These are phyloP conservation scores for Prinsepia uniflora DNA, from an alignment of 306 rosid genomes.

Conservation along the genomic window DNA sequence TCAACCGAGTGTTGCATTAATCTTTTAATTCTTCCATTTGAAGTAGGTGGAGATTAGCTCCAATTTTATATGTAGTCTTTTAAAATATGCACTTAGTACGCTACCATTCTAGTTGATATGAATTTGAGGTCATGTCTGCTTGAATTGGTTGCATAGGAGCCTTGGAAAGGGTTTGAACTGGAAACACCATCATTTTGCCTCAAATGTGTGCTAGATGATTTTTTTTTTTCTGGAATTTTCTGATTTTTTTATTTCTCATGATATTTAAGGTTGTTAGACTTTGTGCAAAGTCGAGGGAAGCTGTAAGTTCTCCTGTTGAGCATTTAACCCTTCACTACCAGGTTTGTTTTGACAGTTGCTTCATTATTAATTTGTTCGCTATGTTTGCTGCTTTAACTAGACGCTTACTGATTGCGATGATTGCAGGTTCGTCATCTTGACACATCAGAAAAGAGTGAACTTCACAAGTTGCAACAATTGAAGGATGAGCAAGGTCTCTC, in stretches of 20 bases:
- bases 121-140: no score
- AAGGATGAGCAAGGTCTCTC: conserved; percentile 92
- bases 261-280: conserved; percentile 84
- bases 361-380: not conserved
- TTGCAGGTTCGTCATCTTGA: conserved; percentile 95
- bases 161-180: not conserved
- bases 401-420: conserved; percentile 12
- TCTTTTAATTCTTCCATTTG: no score
- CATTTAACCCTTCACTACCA: conserved; percentile 97
- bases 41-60: no score
- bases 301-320: conserved; percentile 99
- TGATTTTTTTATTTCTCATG: not conserved
- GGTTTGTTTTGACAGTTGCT: conserved; percentile 39
- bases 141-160: no score
- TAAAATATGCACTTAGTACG: no score
- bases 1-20: not conserved
- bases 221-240: not conserved
- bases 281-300: conserved; percentile 98
- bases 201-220: not conserved
- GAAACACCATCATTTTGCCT: not conserved
- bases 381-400: conserved; percentile 9
- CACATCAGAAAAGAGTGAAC: conserved; percentile 99
- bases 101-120: no score
- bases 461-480: conserved; percentile 85
- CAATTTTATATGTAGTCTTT: no score